phyloP scores from a whole-genome alignment of 805 yeast genomes.

The Ogataea zsoltii region DNA sequence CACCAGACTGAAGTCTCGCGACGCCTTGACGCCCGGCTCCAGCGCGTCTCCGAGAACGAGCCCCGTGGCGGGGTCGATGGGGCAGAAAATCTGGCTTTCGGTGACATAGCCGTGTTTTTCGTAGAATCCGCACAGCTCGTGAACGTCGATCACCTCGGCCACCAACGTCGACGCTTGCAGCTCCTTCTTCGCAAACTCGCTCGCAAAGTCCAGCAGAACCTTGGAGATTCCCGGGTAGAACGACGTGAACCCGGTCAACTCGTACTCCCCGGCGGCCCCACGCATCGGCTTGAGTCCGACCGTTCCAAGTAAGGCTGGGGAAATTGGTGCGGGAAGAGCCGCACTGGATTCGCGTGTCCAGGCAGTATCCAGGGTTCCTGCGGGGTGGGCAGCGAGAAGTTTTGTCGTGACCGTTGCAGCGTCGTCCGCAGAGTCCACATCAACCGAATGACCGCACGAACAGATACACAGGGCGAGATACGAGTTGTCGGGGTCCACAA shows the following conservation, averaged over 20 bases:
- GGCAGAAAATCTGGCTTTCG: slow-evolving; percentile 27
- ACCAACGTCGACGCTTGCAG: slow-evolving; percentile 25
- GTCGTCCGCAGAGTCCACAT: slow-evolving; percentile 16
- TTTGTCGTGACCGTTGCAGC: slow-evolving; percentile 20
- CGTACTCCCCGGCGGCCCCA: slow-evolving; percentile 26
- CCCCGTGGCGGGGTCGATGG: slow-evolving; percentile 26
- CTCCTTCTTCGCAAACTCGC: slow-evolving; percentile 11
- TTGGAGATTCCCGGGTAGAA: slow-evolving; percentile 41
- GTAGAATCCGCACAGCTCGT: slow-evolving; percentile 48
- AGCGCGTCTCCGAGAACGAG: slow-evolving; percentile 23
- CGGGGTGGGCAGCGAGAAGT: slow-evolving; percentile 17
- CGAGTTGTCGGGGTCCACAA: slow-evolving; percentile 26
- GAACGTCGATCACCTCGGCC: slow-evolving; percentile 51
- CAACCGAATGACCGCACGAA: slow-evolving; percentile 19
- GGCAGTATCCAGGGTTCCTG: slow-evolving; percentile 16
- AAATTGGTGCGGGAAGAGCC: neutral
- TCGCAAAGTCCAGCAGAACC: slow-evolving; percentile 24
- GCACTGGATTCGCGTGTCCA: neutral
- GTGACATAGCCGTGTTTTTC: slow-evolving; percentile 40
- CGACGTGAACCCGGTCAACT: slow-evolving; percentile 55
- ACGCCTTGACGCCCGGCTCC: slow-evolving; percentile 42
- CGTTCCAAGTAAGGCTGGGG: slow-evolving; percentile 34
- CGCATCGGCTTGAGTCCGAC: slow-evolving; percentile 35
- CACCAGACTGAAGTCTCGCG: slow-evolving; percentile 43
- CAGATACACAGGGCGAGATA: slow-evolving; percentile 26